Percentiles rank a stretch among this genome's conserved stretches.
Evolutionary conservation across 1,284 basidiomycete genomes (phyloP).

Genomic region (Leccinum insigne): DNA sequence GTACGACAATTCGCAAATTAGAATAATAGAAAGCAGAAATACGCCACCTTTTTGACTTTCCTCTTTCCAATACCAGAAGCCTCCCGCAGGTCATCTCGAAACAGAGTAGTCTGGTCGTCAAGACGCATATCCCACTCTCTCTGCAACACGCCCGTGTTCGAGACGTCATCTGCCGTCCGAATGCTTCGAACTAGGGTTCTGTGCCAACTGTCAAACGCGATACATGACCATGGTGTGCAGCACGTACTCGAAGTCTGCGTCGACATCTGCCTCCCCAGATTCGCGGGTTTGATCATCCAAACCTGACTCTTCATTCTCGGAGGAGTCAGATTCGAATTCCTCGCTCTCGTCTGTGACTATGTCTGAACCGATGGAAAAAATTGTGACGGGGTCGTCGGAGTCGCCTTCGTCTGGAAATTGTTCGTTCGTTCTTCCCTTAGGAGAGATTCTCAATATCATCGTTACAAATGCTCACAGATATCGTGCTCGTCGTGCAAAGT

Average conservation of each 20-base stretch:
- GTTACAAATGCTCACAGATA: conserved; percentile 18
- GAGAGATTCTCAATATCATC: not conserved
- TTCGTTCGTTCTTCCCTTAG: not conserved
- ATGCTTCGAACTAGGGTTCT: conserved; percentile 29
- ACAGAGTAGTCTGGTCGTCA: conserved; percentile 65
- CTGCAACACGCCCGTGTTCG: conserved; percentile 25
- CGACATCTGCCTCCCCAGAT: conserved; percentile 20
- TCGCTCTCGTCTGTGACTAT: conserved; percentile 9
- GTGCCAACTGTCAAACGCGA: not conserved
- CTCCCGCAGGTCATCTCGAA: conserved; percentile 60
- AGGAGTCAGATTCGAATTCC: conserved; percentile 23
- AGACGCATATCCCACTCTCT: conserved; percentile 31
- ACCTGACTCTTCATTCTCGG: conserved; percentile 25
- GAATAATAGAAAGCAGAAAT: not conserved
- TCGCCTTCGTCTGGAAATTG: conserved; percentile 12
- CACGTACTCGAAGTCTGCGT: conserved; percentile 32
- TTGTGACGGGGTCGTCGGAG: not conserved
- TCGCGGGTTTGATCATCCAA: conserved; percentile 6
- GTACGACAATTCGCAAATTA: conserved; percentile 2
- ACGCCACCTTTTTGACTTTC: conserved; percentile 45
- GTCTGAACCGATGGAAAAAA: conserved; percentile 9
- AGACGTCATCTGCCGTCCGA: conserved; percentile 28
- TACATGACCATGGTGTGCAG: not conserved
- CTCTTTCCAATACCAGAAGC: conserved; percentile 70
- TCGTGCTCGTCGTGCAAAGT: conserved; percentile 22